Base-by-base conservation (phyloP, 768 basidiomycete genomes). In the Dentipellis fragilis region DNA sequence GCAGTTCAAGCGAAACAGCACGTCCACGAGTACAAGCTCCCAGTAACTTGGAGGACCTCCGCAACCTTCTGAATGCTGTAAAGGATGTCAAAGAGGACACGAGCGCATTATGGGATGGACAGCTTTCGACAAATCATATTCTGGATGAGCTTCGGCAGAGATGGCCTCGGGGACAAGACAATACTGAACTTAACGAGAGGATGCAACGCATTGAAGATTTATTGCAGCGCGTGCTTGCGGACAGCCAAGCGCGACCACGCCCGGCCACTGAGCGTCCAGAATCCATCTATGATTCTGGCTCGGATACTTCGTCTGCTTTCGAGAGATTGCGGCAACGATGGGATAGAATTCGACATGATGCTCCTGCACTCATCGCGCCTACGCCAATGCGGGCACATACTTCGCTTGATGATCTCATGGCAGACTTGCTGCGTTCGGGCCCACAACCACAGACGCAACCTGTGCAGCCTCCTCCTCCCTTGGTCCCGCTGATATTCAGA, bases 61-160 rank as follows among this genome's bases (percentile, higher is more conserved):
- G 77, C 14, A 75, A 76, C 4, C 72, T 84, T 29, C 62, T 93
- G 47, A 71, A 77, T 14, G 75, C 72, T 11, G 73, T 93, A 46
- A 74, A 81, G 45, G 77, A 80, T 7, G 80, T 84, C 60, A 74
- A 81, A 46, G 77, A 80, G 7, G 80, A 84, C 60, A 73, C 84
- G 7, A 71, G 73, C 10, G 79, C 76, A 9, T 66, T 95, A 19
- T 73, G 80, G 67, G 75, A 86, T 49, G 80, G 77, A 5, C 89
- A 94, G 67, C 62, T 67, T 0, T 71, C 77, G 0, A 78, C 85
- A 7, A 81, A 83, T 52, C 74, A 78, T 34, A 70, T 81, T 57
- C 67, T 93, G 37, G 80, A 86, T 55, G 79, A 83, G 22, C 70
- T 93, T 53, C 76, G 79, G 17, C 73, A 76, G 12, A 63, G 73